Base-by-base conservation (phyloP, 192 early-diverging fungal genomes). In the Coemansia sp. region DNA sequence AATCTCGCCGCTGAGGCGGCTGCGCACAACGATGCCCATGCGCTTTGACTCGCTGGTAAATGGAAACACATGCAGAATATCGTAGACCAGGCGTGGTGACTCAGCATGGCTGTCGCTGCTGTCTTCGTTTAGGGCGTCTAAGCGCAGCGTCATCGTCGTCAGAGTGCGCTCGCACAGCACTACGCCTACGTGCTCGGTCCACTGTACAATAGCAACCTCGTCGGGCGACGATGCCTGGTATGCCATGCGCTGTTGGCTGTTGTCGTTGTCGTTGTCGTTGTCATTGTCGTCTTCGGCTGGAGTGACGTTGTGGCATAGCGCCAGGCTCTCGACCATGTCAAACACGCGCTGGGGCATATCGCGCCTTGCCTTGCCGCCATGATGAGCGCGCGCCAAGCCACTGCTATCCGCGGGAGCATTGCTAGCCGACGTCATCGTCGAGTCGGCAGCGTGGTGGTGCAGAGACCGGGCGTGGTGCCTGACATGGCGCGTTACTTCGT, bases 21-120 rank as follows among this genome's bases (percentile, higher is more conserved):
- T 91, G 14, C 85, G 78, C 31, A 97, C 86, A 38, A 98, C 86
- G 42, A 98, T 94, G 57, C 96, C 96, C 96, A 98, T 98, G 46
- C 96, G 89, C 79, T 98, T 98, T 10, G 90, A 90, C 77, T 98
- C 95, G 80, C 91, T 93, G n/a, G 95, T 98, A 74, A 98, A 98
- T n/a, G 96, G 96, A 66, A 98, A 98, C 9, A 94, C 86, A n/a
- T 96, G 90, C 12, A 98, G 82, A 2, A 98, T 88, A 27, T 90
- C 85, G 77, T 88, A 98, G 25, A 88, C 84, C 39, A 92, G 72
- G 36, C 57, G 44, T 2, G 71, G 75, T n/a, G 75, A 57, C 31
- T 50, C 46, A 25, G 37, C 63, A 32, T 68, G 69, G 12, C 11
- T 1, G 82, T 89, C 66, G 12, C 11, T 1, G 82, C 88, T 63